Conservation (phyloP, 2,329 filamentous ascomycete genomes). For the Ambrosiella cleistominuta region DNA sequence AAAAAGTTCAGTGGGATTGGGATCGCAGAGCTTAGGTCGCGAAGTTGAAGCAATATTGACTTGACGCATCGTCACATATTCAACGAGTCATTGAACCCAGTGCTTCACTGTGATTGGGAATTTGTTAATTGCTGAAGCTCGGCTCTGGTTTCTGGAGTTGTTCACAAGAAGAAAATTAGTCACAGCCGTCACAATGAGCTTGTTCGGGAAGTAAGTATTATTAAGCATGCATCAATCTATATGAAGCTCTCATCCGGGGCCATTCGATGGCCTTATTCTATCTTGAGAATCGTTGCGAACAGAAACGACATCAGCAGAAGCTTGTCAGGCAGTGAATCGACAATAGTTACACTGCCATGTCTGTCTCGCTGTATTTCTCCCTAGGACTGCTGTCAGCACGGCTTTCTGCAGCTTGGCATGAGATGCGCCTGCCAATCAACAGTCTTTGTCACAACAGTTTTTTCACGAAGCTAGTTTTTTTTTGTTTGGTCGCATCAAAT, state of each 20-base stretch:
- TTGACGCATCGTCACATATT: background rate
- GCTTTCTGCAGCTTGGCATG: slow-evolving; percentile 5
- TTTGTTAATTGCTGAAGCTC: background rate
- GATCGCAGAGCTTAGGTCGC: slow-evolving; percentile 3
- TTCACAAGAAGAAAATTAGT: background rate
- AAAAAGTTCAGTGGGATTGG: slow-evolving; percentile 1
- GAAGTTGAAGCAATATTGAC: background rate
- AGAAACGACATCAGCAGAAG: too few relatives aligned
- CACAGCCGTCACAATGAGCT: background rate
- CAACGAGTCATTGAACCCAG: background rate
- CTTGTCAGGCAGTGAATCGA: too few relatives aligned
- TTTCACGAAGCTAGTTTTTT: background rate
- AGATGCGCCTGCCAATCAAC: slow-evolving; percentile 2
- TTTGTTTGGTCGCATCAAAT: background rate
- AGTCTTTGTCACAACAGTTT: slow-evolving; percentile 1
- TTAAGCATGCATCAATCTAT: background rate
- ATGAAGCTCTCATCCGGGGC: too few relatives aligned
- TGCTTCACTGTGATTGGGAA: background rate
- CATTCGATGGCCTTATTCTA: too few relatives aligned
- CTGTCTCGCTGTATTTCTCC: too few relatives aligned
- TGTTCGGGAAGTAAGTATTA: slow-evolving; percentile 2
- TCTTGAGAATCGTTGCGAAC: too few relatives aligned
- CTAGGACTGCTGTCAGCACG: background rate
- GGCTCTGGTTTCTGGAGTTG: background rate
- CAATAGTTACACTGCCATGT: too few relatives aligned